phyloP scores from a whole-genome alignment of 805 yeast species.

The Cyberlindnera maritima region DNA sequence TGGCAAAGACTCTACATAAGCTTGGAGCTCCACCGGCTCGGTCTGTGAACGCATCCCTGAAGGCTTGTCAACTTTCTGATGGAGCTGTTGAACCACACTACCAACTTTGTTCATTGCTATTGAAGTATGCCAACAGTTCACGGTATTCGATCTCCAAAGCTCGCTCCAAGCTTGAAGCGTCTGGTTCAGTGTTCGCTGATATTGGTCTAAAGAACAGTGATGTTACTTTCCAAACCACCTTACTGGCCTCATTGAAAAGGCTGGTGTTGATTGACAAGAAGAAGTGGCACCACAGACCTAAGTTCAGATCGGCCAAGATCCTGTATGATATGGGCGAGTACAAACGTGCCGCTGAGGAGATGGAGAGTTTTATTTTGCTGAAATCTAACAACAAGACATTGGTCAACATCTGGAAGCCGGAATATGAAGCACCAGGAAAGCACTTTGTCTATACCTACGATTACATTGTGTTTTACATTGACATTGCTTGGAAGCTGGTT shows the following conservation, averaged over 20 bases:
- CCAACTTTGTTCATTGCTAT: conserved; percentile 50
- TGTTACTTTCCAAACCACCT: conserved; percentile 31
- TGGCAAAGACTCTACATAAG: conserved; percentile 58
- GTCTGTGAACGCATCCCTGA: conserved; percentile 41
- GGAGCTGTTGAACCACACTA: conserved; percentile 76
- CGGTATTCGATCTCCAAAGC: conserved; percentile 38
- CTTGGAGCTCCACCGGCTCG: conserved; percentile 32
- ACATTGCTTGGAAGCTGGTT: conserved; percentile 46
- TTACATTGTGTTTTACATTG: conserved; percentile 64
- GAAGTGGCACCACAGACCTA: conserved; percentile 90
- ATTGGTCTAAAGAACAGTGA: conserved; percentile 19
- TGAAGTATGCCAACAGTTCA: conserved; percentile 48
- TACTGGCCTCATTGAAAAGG: conserved; percentile 46
- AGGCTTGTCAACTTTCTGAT: conserved; percentile 41
- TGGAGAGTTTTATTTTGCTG: conserved; percentile 60
- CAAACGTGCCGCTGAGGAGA: conserved; percentile 57
- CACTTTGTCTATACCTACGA: conserved; percentile 77
- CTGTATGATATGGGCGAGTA: conserved; percentile 48
- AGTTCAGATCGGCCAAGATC: conserved; percentile 66
- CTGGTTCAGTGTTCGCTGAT: conserved; percentile 24
- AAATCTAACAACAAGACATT: conserved; percentile 68
- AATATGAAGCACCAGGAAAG: conserved; percentile 86
- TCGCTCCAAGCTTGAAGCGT: conserved; percentile 35
- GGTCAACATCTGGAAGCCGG: conserved; percentile 91
- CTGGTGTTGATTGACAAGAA: conserved; percentile 64